Conservation (phyloP, 2,329 filamentous ascomycete species). For the Akanthomyces uredinophilus region DNA sequence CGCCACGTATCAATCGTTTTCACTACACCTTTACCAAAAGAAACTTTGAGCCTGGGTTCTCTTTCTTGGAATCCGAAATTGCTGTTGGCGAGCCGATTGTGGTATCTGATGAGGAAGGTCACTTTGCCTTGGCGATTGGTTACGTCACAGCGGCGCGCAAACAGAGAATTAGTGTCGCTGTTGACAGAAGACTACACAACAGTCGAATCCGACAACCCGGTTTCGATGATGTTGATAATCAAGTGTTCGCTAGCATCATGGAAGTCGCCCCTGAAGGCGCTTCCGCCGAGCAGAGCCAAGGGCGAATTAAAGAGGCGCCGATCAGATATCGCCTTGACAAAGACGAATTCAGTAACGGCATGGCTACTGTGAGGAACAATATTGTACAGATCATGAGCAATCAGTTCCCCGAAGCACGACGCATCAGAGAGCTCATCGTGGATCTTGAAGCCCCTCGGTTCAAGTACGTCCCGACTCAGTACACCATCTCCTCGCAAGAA, state of each 20-base stretch:
- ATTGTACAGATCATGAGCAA: conserved; percentile 88
- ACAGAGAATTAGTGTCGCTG: conserved; percentile 75
- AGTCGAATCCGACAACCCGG: conserved; percentile 68
- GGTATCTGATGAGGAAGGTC: conserved; percentile 90
- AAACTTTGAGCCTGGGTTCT: conserved; percentile 57
- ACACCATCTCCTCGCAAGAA: conserved; percentile 55
- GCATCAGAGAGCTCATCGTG: conserved; percentile 75
- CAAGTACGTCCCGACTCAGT: conserved; percentile 59
- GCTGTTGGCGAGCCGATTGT: conserved; percentile 85
- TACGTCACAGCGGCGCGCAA: conserved; percentile 76
- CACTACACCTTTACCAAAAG: conserved; percentile 80
- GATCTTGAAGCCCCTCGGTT: conserved; percentile 71
- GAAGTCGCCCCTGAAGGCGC: conserved; percentile 60
- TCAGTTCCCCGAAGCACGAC: conserved; percentile 61
- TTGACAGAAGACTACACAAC: conserved; percentile 86
- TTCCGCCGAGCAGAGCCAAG: conserved; percentile 45
- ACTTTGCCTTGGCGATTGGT: conserved; percentile 90
- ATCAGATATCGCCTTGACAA: conserved; percentile 85
- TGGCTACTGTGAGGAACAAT: conserved; percentile 92
- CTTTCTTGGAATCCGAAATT: conserved; percentile 88
- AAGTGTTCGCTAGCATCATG: conserved; percentile 89
- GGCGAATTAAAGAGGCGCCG: conserved; percentile 47
- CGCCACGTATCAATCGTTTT: conserved; percentile 84
- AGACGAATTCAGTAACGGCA: conserved; percentile 96
- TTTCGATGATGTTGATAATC: conserved; percentile 73